Conservation (phyloP, 2,329 filamentous ascomycete species). For the Calonectria honghensis region DNA sequence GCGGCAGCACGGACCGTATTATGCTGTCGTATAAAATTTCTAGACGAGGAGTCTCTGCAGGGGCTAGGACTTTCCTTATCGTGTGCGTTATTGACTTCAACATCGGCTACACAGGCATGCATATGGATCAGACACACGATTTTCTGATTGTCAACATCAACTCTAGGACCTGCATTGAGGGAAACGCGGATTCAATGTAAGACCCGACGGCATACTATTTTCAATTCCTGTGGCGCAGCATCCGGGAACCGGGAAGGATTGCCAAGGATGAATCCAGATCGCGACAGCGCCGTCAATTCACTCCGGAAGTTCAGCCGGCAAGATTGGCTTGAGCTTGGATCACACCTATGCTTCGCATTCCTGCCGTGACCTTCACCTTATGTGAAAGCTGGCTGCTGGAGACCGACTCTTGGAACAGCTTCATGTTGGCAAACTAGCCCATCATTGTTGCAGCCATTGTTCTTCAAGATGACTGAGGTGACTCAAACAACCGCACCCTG, state of each 20-base stretch:
- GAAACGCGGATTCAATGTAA: slow-evolving; percentile 7
- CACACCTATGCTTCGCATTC: slow-evolving; percentile 5
- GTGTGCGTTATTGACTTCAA: background rate
- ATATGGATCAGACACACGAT: slow-evolving; percentile 30
- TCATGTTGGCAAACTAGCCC: slow-evolving; percentile 8
- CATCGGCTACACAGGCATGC: slow-evolving; percentile 14
- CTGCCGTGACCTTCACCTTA: background rate
- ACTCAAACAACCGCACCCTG: slow-evolving; percentile 14
- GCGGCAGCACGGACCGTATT: slow-evolving; percentile 35
- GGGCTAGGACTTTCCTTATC: background rate
- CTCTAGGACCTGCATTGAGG: slow-evolving; percentile 4
- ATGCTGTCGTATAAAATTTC: slow-evolving; percentile 2
- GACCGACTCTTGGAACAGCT: background rate
- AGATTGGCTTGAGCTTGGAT: background rate
- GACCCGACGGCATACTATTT: slow-evolving; percentile 10
- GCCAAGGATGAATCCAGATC: slow-evolving; percentile 33
- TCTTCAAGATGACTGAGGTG: slow-evolving; percentile 24
- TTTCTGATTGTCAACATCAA: slow-evolving; percentile 2
- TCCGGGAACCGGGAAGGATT: slow-evolving; percentile 34
- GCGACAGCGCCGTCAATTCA: background rate
- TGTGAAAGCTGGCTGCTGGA: slow-evolving; percentile 7
- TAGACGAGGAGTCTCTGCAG: slow-evolving; percentile 1
- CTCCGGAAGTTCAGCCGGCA: slow-evolving; percentile 10
- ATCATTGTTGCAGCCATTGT: background rate
- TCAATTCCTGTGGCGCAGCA: slow-evolving; percentile 2